Conservation (phyloP, 495 filamentous ascomycete genomes). For the Penicillium canescens region DNA sequence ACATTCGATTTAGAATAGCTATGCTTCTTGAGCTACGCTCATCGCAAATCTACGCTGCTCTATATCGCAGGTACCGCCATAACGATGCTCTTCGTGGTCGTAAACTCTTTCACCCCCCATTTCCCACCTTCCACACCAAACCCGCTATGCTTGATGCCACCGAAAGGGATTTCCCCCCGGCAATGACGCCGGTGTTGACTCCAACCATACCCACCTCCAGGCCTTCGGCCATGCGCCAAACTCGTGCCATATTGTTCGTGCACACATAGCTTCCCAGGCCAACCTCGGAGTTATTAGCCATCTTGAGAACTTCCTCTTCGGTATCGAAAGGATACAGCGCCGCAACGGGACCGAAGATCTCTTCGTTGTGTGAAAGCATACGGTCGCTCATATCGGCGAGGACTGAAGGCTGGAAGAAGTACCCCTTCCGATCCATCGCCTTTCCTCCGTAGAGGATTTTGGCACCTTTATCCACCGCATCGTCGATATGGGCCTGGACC, state of each 20-base stretch:
- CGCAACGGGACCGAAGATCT: constrained; percentile 79
- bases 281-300: constrained; percentile 68
- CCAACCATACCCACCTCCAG: constrained; percentile 54
- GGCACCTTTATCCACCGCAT: constrained; percentile 42
- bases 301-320: constrained; percentile 69
- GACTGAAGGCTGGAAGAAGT: constrained; percentile 72
- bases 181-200: constrained; percentile 36
- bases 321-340: constrained; percentile 70
- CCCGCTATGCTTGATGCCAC: too few relatives aligned
- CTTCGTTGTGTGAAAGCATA: constrained; percentile 68
- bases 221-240: constrained; percentile 66
- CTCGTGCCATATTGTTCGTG: constrained; percentile 59
- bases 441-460: background rate
- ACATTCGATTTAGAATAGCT: too few relatives aligned
- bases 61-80: too few relatives aligned
- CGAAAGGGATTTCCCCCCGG: too few relatives aligned
- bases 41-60: too few relatives aligned
- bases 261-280: constrained; percentile 79
- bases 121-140: too few relatives aligned
- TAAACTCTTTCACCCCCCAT: too few relatives aligned
- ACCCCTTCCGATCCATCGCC: constrained; percentile 39
- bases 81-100: too few relatives aligned
- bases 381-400: constrained; percentile 67
- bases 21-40: too few relatives aligned
- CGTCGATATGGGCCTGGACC: constrained; percentile 67